Evolutionary conservation across 768 basidiomycete genomes (phyloP).

Genomic region (Pleurotus citrinopileatus): DNA sequence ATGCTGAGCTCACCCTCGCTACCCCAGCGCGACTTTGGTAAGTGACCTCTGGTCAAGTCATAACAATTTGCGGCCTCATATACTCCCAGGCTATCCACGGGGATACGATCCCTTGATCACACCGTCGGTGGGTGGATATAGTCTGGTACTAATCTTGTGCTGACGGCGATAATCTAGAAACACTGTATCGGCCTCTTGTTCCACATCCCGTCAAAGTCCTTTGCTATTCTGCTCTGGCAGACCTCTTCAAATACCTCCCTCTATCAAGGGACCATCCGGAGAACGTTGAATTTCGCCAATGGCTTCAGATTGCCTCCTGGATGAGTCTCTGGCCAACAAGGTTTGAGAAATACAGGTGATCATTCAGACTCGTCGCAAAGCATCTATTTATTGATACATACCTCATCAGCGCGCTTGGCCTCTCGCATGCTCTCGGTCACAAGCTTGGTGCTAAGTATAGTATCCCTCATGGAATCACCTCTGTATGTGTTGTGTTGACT

Average conservation of each 20-base stretch:
- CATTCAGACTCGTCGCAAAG: background rate
- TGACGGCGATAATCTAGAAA: constrained; percentile 39
- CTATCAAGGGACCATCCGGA: constrained; percentile 56
- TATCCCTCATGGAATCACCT: constrained; percentile 83
- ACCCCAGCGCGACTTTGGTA: constrained; percentile 80
- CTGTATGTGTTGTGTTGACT: constrained; percentile 42
- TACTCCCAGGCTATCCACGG: constrained; percentile 65
- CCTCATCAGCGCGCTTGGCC: constrained; percentile 52
- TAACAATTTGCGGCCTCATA: constrained; percentile 9
- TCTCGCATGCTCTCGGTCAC: constrained; percentile 76
- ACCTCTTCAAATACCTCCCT: constrained; percentile 74
- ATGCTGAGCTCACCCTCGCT: constrained; percentile 67
- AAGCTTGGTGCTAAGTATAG: constrained; percentile 68
- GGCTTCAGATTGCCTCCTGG: constrained; percentile 73
- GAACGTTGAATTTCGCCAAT: constrained; percentile 59
- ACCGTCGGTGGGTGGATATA: constrained; percentile 52
- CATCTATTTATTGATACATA: background rate
- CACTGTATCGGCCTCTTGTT: constrained; percentile 54
- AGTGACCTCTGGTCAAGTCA: constrained; percentile 16
- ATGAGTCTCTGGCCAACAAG: constrained; percentile 76
- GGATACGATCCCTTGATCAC: constrained; percentile 77
- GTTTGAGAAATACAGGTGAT: constrained; percentile 52
- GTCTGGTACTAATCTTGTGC: background rate
- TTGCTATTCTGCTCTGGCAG: constrained; percentile 62
- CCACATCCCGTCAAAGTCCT: constrained; percentile 61